These are phyloP conservation scores for Teratosphaeriaceae sp. DNA, from an alignment of 2,329 filamentous ascomycete species.

Conservation along the genomic window DNA sequence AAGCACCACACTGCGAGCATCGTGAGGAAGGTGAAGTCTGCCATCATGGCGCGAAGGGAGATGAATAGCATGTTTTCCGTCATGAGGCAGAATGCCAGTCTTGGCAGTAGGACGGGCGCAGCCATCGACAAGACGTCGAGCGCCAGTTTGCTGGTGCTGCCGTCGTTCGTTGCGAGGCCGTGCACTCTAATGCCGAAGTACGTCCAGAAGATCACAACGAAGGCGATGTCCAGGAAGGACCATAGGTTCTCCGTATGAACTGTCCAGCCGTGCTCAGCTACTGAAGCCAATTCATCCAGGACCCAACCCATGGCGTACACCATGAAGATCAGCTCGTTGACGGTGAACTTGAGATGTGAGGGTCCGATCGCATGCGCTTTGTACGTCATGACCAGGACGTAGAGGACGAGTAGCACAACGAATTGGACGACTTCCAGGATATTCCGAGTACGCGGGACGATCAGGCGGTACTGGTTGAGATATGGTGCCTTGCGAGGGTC, in stretches of 20 bases:
- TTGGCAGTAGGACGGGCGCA: constrained; percentile 69
- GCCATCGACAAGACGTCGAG: constrained; percentile 73
- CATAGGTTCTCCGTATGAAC: constrained; percentile 85
- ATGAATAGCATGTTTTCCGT: constrained; percentile 81
- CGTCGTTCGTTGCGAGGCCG: constrained; percentile 47
- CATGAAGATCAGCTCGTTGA: constrained; percentile 59
- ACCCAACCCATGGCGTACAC: constrained; percentile 74
- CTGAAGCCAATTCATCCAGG: constrained; percentile 69
- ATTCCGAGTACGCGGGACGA: constrained; percentile 73
- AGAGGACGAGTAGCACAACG: constrained; percentile 59
- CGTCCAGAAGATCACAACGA: constrained; percentile 61
- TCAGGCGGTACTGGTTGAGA: constrained; percentile 77
- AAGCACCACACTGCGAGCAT: constrained; percentile 76
- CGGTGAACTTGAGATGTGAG: constrained; percentile 31
- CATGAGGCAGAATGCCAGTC: constrained; percentile 74
- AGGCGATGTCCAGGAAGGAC: constrained; percentile 79
- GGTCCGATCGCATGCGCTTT: constrained; percentile 48
- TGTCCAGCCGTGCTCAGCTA: constrained; percentile 68
- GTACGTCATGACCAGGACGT: constrained; percentile 64
- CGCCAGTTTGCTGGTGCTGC: constrained; percentile 38
- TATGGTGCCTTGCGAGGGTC: constrained; percentile 68
- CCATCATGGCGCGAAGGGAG: constrained; percentile 76
- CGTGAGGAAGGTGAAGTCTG: constrained; percentile 73
- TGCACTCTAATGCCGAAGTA: constrained; percentile 65
- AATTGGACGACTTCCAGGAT: constrained; percentile 71